Conservation (phyloP, 352 stramenopile genomes). For the Globisporangium irregulare region DNA sequence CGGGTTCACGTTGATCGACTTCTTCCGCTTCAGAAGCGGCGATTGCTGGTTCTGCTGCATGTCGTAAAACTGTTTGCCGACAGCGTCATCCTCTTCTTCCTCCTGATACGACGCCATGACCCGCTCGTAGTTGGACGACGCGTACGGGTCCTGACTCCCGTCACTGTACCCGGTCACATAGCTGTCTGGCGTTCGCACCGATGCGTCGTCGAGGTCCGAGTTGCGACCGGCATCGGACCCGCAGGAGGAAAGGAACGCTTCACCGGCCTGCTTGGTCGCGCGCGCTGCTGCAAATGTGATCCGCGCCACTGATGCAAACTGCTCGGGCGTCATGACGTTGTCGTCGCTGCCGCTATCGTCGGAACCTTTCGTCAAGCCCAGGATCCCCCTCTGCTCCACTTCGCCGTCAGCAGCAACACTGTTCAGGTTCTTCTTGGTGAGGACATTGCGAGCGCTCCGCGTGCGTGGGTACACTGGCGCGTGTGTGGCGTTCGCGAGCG, state of each 20-base stretch:
- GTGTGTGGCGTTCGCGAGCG: constrained; percentile 41
- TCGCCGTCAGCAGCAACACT: not conserved
- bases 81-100: constrained; percentile 28
- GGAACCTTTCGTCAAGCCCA: not conserved
- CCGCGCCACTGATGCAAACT: constrained; percentile 54
- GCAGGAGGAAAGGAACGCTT: constrained; percentile 53
- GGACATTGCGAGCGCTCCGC: constrained; percentile 22
- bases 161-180: constrained; percentile 40
- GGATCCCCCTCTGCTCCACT: constrained; percentile 1
- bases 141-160: constrained; percentile 48
- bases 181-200: constrained; percentile 15
- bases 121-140: constrained; percentile 58
- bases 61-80: not conserved
- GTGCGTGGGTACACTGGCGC: constrained; percentile 34
- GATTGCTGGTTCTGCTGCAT: constrained; percentile 5
- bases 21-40: constrained; percentile 8
- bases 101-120: constrained; percentile 43
- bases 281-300: constrained; percentile 65
- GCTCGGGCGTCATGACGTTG: constrained; percentile 38
- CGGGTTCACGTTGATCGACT: constrained; percentile 19
- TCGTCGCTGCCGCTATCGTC: constrained; percentile 18
- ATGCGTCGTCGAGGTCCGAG: constrained; percentile 21
- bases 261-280: constrained; percentile 49
- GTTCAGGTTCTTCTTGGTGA: not conserved
- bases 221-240: constrained; percentile 33